Conservation (phyloP, 495 filamentous ascomycete species). For the Lasiosphaeris hirsuta region DNA sequence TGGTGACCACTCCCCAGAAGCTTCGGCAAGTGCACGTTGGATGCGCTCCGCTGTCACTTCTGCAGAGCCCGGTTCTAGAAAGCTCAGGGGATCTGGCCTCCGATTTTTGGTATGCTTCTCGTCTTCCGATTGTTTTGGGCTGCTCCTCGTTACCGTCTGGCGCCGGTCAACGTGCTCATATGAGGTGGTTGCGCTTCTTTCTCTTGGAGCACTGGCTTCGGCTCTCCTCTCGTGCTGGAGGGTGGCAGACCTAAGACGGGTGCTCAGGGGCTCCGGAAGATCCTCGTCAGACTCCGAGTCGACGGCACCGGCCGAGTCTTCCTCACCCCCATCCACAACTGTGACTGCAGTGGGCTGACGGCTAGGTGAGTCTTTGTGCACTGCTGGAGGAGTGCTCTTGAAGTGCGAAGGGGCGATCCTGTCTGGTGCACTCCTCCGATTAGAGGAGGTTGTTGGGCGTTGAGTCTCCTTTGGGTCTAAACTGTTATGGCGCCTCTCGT, state of each 20-base stretch:
- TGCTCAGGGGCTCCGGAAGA: neutral
- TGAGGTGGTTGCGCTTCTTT: neutral
- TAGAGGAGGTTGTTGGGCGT: neutral
- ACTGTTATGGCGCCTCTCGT: neutral
- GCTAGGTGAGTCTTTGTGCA: neutral
- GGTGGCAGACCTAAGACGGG: neutral
- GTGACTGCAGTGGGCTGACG: too few species aligned
- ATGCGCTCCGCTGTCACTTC: slow-evolving; percentile 29
- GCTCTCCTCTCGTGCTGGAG: neutral
- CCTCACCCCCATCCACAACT: neutral
- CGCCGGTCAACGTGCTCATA: neutral
- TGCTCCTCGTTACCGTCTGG: neutral
- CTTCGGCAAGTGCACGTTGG: slow-evolving; percentile 27
- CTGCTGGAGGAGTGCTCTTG: neutral
- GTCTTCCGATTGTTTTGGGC: neutral
- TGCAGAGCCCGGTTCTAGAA: slow-evolving; percentile 33
- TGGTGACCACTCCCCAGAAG: slow-evolving; percentile 27
- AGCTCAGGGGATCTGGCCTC: slow-evolving; percentile 30
- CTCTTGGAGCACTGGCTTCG: neutral
- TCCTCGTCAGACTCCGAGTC: slow-evolving; percentile 1
- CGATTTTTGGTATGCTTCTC: neutral
- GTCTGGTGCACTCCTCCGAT: neutral
- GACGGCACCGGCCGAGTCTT: neutral
- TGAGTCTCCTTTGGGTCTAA: neutral
- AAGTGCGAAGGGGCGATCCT: neutral